Percentiles rank a stretch among this genome's conserved stretches.
Evolutionary conservation across 306 rosid species (phyloP).

Genomic region (Herpetospermum pedunculosum): DNA sequence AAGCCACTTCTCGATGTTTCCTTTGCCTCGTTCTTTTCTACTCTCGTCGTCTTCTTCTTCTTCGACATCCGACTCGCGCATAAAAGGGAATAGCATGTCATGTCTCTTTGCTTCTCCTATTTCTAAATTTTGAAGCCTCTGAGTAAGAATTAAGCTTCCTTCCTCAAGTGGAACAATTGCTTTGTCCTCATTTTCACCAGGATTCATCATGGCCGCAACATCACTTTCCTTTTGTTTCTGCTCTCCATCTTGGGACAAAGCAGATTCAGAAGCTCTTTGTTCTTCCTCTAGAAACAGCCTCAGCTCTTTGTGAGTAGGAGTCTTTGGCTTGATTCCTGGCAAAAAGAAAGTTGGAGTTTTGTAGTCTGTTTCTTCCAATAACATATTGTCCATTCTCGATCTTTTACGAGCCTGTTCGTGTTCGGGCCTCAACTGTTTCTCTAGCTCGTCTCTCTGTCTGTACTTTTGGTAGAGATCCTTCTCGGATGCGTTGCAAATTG

Average conservation of each 20-base stretch:
- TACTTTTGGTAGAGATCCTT: conserved; percentile 74
- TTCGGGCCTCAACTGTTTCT: conserved; percentile 67
- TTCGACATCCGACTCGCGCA: conserved; percentile 34
- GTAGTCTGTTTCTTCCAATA: conserved; percentile 33
- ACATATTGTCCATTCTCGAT: conserved; percentile 52
- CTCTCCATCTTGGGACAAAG: conserved; percentile 32
- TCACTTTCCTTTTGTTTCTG: conserved; percentile 25
- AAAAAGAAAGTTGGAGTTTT: conserved; percentile 31
- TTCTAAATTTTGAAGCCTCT: conserved; percentile 34
- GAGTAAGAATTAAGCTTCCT: conserved; percentile 32
- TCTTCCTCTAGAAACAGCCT: conserved; percentile 83
- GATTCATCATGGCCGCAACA: conserved; percentile 21
- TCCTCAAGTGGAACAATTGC: conserved; percentile 34
- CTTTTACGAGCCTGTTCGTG: conserved; percentile 80
- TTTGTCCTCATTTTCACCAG: conserved; percentile 24
- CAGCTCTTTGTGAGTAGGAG: conserved; percentile 72
- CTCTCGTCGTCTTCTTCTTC: conserved; percentile 87
- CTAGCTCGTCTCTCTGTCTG: conserved; percentile 61
- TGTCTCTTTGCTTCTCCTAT: conserved; percentile 34
- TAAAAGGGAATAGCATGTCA: conserved; percentile 21
- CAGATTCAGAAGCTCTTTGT: conserved; percentile 51
- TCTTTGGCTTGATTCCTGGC: conserved; percentile 43
- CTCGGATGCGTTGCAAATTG: conserved; percentile 68
- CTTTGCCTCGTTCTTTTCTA: conserved; percentile 72
- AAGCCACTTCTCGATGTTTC: conserved; percentile 93